Base-by-base conservation (phyloP, 192 early-diverging fungal species). In the Coemansia aciculifera region DNA sequence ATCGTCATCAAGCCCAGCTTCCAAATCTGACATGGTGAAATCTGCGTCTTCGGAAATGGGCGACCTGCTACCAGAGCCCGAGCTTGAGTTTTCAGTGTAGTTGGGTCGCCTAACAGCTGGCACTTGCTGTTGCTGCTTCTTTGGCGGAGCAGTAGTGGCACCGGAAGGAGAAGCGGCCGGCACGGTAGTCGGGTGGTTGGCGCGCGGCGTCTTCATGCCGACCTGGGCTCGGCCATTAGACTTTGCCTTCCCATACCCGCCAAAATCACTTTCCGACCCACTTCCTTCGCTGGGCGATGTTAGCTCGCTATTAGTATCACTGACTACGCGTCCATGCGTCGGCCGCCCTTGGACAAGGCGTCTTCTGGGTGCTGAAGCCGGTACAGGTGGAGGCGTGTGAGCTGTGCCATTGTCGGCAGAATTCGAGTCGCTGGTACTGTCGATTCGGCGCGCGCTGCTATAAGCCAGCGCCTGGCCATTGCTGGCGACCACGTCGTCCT, bases 291-390 rank as follows among this genome's bases (percentile, higher is more conserved):
- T 60, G 19, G 56, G 68, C 3, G 80, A 83, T 2, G 80, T 69
- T 29, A 73, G 51, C 11, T 83, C 80, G 72, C 80, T 83, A 62
- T 77, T 74, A 36, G 80, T 77, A 37, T 83, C 80, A 75, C 80
- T 83, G 44, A 83, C 73, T 3, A 76, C 75, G 66, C 80, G 74
- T 10, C 54, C 72, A 24, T 83, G 80, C 15, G 69, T 59, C 17
- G 80, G 75, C 1, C 75, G 68, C 31, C 75, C 75, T 54, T 65
- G 80, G 37, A 70, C 74, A 7, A 70, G 74, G n/a, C 59, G 68
- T 40, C 68, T 48, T 15, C 64, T 59, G 4, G 62, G 62, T 70
- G 62, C 49, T 10, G 51, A 48, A 21, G 46, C 17, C 5, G 15
- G 43, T 54, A 62, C 8, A 6, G 63, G 59, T 31, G 69, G 43